phyloP scores from a whole-genome alignment of 345 rosid genomes.

The Citrus australasica region DNA sequence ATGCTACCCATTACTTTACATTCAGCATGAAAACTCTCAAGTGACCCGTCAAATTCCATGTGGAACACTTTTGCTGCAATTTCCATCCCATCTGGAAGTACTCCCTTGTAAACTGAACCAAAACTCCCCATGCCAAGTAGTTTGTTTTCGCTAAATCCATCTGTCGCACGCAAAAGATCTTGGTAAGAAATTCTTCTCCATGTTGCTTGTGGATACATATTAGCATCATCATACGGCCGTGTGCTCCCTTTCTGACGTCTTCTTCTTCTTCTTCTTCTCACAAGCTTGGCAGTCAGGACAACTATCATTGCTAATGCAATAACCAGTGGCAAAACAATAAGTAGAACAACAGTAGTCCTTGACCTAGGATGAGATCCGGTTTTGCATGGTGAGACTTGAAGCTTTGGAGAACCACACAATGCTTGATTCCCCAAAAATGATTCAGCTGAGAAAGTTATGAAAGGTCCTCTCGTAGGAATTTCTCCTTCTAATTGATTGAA shows the following conservation, averaged over 20 bases:
- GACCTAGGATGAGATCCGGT: neutral
- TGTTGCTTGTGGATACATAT: neutral
- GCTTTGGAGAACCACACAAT: neutral
- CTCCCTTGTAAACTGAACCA: neutral
- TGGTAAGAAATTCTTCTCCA: neutral
- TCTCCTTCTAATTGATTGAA: neutral
- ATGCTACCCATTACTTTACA: neutral
- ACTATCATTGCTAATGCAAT: neutral
- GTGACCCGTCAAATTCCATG: neutral
- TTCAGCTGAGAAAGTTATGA: neutral
- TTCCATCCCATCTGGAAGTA: neutral
- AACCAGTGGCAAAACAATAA: neutral
- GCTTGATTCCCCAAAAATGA: neutral
- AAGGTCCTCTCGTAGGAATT: neutral
- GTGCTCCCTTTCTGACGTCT: neutral
- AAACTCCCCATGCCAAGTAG: neutral
- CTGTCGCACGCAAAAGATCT: neutral
- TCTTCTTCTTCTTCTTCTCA: no score
- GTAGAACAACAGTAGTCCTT: neutral
- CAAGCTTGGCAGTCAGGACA: no score
- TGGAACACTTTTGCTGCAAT: neutral
- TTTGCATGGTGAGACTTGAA: neutral
- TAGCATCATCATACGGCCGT: neutral
- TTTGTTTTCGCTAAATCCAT: neutral
- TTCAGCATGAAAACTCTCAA: neutral